phyloP scores from a whole-genome alignment of 371 early-diverging fungal genomes.

The Mortierella sp. region DNA sequence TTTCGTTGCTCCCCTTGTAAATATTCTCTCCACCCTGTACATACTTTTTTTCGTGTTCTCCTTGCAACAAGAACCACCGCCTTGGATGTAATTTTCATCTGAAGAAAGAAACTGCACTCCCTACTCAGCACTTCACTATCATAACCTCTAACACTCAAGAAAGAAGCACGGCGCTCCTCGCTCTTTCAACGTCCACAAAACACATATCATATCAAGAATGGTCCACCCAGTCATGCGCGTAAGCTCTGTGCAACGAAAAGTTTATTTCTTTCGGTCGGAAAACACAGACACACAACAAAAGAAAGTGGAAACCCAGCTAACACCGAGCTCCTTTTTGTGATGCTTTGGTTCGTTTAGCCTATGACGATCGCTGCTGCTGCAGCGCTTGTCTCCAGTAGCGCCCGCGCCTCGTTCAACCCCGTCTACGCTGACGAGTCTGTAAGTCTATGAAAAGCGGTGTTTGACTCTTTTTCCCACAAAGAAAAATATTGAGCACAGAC shows the following conservation, averaged over 20 bases:
- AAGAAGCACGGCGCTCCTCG: neutral
- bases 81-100: neutral
- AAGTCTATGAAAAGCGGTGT: neutral
- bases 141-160: neutral
- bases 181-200: neutral
- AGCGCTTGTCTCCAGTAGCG: slow-evolving; percentile 15
- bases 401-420: neutral
- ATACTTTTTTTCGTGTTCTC: neutral
- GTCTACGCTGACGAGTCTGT: slow-evolving; percentile 26
- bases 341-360: slow-evolving; percentile 7
- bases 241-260: neutral
- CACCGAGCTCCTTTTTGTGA: neutral
- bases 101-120: neutral
- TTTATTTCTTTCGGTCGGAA: neutral
- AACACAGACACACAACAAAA: neutral
- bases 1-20: neutral
- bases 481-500: neutral
- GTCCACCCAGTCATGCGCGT: slow-evolving; percentile 15
- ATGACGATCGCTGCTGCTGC: slow-evolving; percentile 22
- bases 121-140: neutral
- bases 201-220: slow-evolving; percentile 8
- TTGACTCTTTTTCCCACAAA: neutral
- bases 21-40: neutral
- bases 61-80: neutral
- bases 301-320: neutral